A percentile compares a stretch with the other conserved stretches of the same genome.
Conservation (phyloP, 345 rosid species). For the Murraya paniculata region DNA sequence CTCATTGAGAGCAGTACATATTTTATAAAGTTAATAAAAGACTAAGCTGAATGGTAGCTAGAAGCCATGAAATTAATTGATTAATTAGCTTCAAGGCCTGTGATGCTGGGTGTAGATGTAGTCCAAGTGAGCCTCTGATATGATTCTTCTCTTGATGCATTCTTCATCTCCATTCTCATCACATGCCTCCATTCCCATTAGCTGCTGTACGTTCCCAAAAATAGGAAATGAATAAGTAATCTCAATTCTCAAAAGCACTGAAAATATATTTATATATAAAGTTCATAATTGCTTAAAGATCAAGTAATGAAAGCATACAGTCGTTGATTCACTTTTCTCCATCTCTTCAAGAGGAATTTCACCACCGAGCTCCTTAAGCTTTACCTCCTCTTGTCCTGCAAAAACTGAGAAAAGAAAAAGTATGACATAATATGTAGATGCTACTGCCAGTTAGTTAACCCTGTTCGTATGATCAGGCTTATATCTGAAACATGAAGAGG, state of each 20-base stretch:
- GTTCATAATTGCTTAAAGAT: background rate
- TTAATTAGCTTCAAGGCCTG: conserved; percentile 40
- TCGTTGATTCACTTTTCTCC: conserved; percentile 27
- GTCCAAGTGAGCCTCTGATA: conserved; percentile 79
- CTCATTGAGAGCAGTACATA: background rate
- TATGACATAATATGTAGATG: background rate
- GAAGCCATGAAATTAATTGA: background rate
- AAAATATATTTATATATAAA: too few species aligned
- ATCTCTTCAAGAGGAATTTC: conserved; percentile 19
- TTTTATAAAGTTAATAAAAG: too few species aligned
- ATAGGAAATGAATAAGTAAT: background rate
- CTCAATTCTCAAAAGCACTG: background rate
- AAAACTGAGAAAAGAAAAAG: background rate
- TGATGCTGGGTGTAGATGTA: conserved; percentile 84
- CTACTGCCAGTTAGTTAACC: background rate
- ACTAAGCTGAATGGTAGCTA: too few species aligned
- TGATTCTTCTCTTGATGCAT: conserved; percentile 55
- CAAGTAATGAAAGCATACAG: conserved; percentile 22
- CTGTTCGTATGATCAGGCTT: too few species aligned
- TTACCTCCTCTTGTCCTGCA: conserved; percentile 31
- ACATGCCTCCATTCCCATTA: conserved; percentile 57
- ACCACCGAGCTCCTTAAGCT: conserved; percentile 22
- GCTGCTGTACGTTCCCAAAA: conserved; percentile 23
- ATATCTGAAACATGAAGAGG: background rate
- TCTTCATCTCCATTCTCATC: conserved; percentile 47